Evolutionary conservation across 768 basidiomycete species (phyloP), one percentile per base, ranked within the genome.

Genomic region (Lentinula sp.): DNA sequence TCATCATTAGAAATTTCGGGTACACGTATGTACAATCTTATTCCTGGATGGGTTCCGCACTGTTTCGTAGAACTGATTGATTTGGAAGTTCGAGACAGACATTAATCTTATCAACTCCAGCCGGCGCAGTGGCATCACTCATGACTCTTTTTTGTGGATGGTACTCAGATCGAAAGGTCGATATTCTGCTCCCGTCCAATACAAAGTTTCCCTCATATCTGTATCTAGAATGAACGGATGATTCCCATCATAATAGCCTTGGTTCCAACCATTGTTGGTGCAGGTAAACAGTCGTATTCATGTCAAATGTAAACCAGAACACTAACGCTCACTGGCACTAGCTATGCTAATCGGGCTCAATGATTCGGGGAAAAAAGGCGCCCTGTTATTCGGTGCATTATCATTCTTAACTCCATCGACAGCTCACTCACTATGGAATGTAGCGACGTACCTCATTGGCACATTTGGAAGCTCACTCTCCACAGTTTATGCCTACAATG

Each of bases 101-200:
- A 0, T 71, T 88, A 15, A 86, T 87, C 43, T 66, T 86, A 32
- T 78, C 79, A 3, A 84, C 86, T 0, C 86, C 85, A 2, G 78
- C 70, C 20, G 87, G 86, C 3, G 76, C 72, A 8, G 68, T 88
- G 28, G 79, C 76, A 3, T 76, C 84, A 0, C 45, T 71, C 3
- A 85, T 75, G 62, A 78, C 81, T 2, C 63, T 86, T 16, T 65
- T 77, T 4, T 85, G 83, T 63, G 85, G 85, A 3, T 87, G 83
- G 80, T 85, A 85, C 67, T 85, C 86, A 0, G 87, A 87, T 65
- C 82, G 73, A 69, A 86, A 81, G 79, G 85, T 82, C 55, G 7
- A 50, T 42, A 28, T 51, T 48, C 3, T 20, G 45, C 41, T 28
- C 10, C 28, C 28, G 54, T 36, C 18, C 16, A 13, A 16, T 35